phyloP scores from a whole-genome alignment of 208 protist genomes.

The Perkinsela sp. region DNA sequence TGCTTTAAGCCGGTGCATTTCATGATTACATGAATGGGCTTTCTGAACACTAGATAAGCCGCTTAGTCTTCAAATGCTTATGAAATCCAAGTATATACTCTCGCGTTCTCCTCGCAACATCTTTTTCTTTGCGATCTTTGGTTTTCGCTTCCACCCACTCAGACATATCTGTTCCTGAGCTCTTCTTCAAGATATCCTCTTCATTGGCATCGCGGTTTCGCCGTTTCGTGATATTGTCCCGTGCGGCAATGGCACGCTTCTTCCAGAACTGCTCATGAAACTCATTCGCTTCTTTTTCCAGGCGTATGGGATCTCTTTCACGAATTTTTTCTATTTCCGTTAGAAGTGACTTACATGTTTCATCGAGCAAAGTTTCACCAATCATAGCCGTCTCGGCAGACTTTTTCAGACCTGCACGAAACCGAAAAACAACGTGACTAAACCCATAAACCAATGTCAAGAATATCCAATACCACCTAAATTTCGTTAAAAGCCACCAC shows the following conservation, averaged over 20 bases:
- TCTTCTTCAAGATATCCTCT: constrained; percentile 27
- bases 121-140: constrained; percentile 54
- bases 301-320: constrained; percentile 41
- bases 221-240: constrained; percentile 16
- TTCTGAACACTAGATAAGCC: no score
- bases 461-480: constrained; percentile 47
- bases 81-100: constrained; percentile 65
- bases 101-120: constrained; percentile 42
- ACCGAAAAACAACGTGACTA: constrained; percentile 35
- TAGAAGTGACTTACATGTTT: constrained; percentile 37
- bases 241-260: constrained; percentile 23
- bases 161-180: constrained; percentile 52
- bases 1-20: no score
- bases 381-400: constrained; percentile 39
- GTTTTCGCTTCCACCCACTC: constrained; percentile 55
- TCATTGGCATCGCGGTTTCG: constrained; percentile 29
- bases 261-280: constrained; percentile 64
- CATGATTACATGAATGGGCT: no score
- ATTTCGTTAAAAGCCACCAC: constrained; percentile 57
- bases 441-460: constrained; percentile 36
- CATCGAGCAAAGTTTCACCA: constrained; percentile 48
- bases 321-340: constrained; percentile 45
- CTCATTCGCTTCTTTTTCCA: constrained; percentile 47
- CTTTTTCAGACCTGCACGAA: constrained; percentile 29
- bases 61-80: constrained; percentile 53